These are phyloP conservation scores for Leccinum fibrillosum DNA, from an alignment of 768 basidiomycete genomes.

Conservation along the genomic window DNA sequence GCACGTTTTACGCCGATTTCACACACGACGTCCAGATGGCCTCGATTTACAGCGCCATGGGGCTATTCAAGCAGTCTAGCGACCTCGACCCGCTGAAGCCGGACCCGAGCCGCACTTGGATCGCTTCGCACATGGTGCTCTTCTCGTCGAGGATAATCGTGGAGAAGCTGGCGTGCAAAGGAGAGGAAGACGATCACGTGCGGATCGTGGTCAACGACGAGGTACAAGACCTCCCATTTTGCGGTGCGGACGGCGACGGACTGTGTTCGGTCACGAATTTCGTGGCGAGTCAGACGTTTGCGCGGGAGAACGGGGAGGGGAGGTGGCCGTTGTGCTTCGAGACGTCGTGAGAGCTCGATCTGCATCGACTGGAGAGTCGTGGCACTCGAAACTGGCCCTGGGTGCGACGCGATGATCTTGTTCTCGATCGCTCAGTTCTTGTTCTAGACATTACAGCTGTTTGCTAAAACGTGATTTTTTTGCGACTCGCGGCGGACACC, in stretches of 20 bases:
- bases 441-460: too few relatives aligned
- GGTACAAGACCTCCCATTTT: neutral
- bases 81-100: constrained; percentile 9
- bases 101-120: constrained; percentile 42
- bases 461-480: too few relatives aligned
- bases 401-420: too few relatives aligned
- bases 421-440: too few relatives aligned
- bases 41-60: constrained; percentile 60
- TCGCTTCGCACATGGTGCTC: constrained; percentile 57
- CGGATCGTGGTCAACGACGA: neutral
- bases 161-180: constrained; percentile 57
- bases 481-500: too few relatives aligned
- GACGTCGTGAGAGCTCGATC: neutral
- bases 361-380: neutral
- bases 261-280: neutral
- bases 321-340: neutral
- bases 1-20: constrained; percentile 72
- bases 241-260: neutral
- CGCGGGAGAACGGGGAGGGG: neutral
- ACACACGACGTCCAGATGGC: constrained; percentile 84
- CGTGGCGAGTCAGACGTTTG: neutral
- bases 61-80: constrained; percentile 44
- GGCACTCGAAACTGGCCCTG: too few relatives aligned
- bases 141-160: constrained; percentile 70
- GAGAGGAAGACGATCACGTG: constrained; percentile 43